Evolutionary conservation across 352 stramenopile species (phyloP), one percentile per base, ranked within the genome.

Genomic region (Phytophthora nicotianae): DNA sequence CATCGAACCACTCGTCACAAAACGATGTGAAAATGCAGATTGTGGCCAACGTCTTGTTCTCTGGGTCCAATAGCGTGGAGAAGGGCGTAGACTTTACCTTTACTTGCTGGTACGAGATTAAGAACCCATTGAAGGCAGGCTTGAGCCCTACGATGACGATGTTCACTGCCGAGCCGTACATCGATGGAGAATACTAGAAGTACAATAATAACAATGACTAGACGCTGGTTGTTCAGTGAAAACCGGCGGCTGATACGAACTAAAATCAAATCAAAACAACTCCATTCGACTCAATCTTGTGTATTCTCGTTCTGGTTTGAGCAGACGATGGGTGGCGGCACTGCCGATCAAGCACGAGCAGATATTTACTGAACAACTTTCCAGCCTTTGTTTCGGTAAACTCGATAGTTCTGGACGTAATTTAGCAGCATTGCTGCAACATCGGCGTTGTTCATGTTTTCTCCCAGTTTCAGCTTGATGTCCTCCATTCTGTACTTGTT

Each of bases 141-240:
- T 42, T 68, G 5, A 33, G n/a, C 21, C 4, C 38, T 4, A 46
- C 59, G 1, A 74, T 74, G 68, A 26, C 61, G 6, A 42, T 59
- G 42, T 73, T 82, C 32, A 82, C 72, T 2, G 72, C 72, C 4
- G 72, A 84, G 32, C 69, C 75, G 19, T 77, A 70, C 33, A 74
- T 83, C 23, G 9, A 16, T 6, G 71, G 72, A 7, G 41, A 68
- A 23, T 83, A 77, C 69, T 69, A 72, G 45, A 83, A 81, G 70
- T 84, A 77, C 63, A 79, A 79, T 62, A 79, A 72, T 58, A 81
- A 74, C 38, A 79, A 74, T 16, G 65, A 62, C 13, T 79, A 65
- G 69, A 59, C n/a, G n/a, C n/a, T n/a, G n/a, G n/a, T n/a, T n/a
- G n/a, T n/a, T n/a, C n/a, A n/a, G n/a, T n/a, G n/a, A n/a, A n/a